Base-by-base conservation (phyloP, 257 asterid genomes). In the Solanum virginianum region DNA sequence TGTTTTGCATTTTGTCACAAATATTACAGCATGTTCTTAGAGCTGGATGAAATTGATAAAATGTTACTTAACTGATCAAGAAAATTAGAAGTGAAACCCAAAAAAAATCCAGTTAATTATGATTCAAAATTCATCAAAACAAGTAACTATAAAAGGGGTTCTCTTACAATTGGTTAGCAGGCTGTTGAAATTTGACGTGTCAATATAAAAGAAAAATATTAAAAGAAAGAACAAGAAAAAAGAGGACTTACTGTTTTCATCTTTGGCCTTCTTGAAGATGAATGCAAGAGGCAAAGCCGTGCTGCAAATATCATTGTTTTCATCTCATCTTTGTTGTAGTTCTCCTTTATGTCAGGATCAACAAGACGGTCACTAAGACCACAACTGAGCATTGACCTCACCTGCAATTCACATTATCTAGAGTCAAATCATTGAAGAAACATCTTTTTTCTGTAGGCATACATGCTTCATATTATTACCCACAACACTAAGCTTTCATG, bases 181-280 rank as follows among this genome's bases (percentile, higher is more conserved):
- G 66, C 49, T 53, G 45, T 54, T 53, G 66, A 79, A 39, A 39
- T 36, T 36, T 79, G 83, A 29, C 15, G 3, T 36, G 41, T 79
- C 29, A 26, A 53, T 54, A 79, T 54, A 18, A 53, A 79, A 49
- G 83, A 79, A 79, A 79, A 72, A 17, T 29, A 9, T 45, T 65
- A 60, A 74, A 82, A 87, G 57, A 24, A 49, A 49, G 62, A 81
- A 84, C 39, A 17, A 84, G 85, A 80, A 54, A 84, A 47, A 43
- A n/a, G 45, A 60, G 16, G 75, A 45, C 79, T 80, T 87, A 93
- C 98, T 49, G 90, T 92, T 88, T 90, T 90, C 93, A 93, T 92
- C 2, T 92, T 89, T 80, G 98, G 98, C 92, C 98, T 91, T 89
- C 94, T 90, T 69, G 98, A 92, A 82, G 95, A 92, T 12, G 97